These are phyloP conservation scores for Nectriaceae sp. DNA, from an alignment of 2,329 filamentous ascomycete species.

Conservation along the genomic window DNA sequence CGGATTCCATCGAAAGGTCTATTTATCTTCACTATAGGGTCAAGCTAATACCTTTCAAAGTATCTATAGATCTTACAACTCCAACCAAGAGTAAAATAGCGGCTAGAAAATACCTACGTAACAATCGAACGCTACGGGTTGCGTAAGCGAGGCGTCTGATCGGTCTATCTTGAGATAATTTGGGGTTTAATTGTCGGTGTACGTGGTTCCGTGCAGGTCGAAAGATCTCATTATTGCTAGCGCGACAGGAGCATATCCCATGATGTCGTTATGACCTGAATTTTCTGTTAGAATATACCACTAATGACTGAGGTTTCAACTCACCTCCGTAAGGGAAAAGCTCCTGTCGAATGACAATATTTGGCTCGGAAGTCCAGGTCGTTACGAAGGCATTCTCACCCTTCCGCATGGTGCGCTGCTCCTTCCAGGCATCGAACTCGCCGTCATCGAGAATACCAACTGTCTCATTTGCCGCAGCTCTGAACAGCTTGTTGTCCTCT, in stretches of 20 bases:
- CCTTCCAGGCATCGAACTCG: constrained; percentile 47
- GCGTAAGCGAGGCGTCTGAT: no score
- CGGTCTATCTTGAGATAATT: no score
- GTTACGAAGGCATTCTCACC: constrained; percentile 51
- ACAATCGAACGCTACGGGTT: no score
- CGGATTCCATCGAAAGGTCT: no score
- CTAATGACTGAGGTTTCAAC: constrained; percentile 19
- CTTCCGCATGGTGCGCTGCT: constrained; percentile 43
- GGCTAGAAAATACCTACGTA: no score
- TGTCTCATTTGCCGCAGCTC: constrained; percentile 56
- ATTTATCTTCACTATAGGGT: no score
- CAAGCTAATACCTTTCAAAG: no score
- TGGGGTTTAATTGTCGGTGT: not conserved
- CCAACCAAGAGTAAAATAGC: no score
- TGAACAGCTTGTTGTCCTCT: constrained; percentile 67
- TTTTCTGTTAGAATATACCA: not conserved
- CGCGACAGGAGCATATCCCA: constrained; percentile 64
- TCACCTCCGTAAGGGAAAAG: constrained; percentile 56
- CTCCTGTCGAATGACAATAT: constrained; percentile 55
- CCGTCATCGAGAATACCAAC: constrained; percentile 38
- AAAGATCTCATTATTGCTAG: constrained; percentile 69
- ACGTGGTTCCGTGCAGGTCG: constrained; percentile 40
- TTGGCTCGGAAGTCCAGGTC: constrained; percentile 44
- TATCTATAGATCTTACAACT: no score
- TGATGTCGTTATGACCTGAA: constrained; percentile 69